Percentiles rank a stretch among this genome's conserved stretches.
These are phyloP conservation scores for Boletus vinaceobasis DNA, from an alignment of 768 basidiomycete genomes.

Conservation along the genomic window DNA sequence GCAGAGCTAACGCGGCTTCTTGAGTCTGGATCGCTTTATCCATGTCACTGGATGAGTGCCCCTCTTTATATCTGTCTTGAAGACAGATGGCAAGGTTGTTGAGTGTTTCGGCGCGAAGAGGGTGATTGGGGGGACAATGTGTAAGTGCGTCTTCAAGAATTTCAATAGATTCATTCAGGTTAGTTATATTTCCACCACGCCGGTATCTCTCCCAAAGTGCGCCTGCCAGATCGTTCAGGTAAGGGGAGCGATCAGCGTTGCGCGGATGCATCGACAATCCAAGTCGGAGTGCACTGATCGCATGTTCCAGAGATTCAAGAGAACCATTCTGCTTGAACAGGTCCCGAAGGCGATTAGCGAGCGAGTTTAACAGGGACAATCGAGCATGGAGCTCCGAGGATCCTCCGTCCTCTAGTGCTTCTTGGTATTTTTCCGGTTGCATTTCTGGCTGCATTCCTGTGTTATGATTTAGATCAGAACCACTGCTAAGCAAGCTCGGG, in stretches of 20 bases:
- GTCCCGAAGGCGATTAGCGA: not conserved
- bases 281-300: not conserved
- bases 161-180: constrained; percentile 7
- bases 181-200: not conserved
- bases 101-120: constrained; percentile 6
- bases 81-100: constrained; percentile 12
- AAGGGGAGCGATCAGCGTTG: not conserved
- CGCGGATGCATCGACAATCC: not conserved
- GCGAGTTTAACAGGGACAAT: not conserved
- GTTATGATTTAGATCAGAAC: not conserved
- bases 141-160: not conserved
- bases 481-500: too few species aligned
- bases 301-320: not conserved
- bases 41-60: not conserved
- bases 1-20: constrained; percentile 1
- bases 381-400: not conserved
- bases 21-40: constrained; percentile 7
- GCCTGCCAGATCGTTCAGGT: constrained; percentile 6
- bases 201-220: not conserved
- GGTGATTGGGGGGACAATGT: not conserved
- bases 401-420: not conserved
- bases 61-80: not conserved
- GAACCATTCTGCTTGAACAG: not conserved
- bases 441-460: not conserved
- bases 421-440: not conserved